A percentile compares a stretch with the other conserved stretches of the same genome.
phyloP scores from a whole-genome alignment of 495 filamentous ascomycete genomes.

The Neurospora pannonica region DNA sequence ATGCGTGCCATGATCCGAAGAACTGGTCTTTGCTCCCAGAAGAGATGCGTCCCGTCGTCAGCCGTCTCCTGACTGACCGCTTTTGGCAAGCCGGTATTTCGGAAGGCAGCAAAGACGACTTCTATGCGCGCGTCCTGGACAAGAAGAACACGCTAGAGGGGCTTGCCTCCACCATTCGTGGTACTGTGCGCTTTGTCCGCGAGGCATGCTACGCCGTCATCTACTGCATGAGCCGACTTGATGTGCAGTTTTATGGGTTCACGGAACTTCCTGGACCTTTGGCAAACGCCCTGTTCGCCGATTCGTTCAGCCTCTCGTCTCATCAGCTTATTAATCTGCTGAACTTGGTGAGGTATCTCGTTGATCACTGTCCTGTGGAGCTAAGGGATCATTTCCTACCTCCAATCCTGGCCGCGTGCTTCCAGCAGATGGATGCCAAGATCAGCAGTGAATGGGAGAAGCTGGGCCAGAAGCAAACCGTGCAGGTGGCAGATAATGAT shows the following conservation, averaged over 20 bases:
- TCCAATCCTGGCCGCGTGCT: constrained; percentile 71
- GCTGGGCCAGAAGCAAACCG: constrained; percentile 45
- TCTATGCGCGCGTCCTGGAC: constrained; percentile 81
- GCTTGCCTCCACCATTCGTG: constrained; percentile 84
- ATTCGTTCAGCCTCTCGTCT: constrained; percentile 75
- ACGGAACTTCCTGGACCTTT: constrained; percentile 74
- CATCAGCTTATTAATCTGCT: constrained; percentile 89
- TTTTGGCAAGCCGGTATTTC: constrained; percentile 99
- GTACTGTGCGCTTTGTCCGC: constrained; percentile 76
- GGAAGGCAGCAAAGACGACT: constrained; percentile 86
- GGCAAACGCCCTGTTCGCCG: constrained; percentile 71
- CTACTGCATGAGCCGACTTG: constrained; percentile 82
- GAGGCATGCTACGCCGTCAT: constrained; percentile 91
- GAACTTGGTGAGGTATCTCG: constrained; percentile 74
- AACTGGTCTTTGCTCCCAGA: constrained; percentile 74
- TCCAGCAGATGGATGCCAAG: constrained; percentile 77
- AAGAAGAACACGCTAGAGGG: constrained; percentile 88
- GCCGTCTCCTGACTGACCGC: constrained; percentile 80
- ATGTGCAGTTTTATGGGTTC: constrained; percentile 82
- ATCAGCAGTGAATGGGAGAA: constrained; percentile 80
- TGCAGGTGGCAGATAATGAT: constrained; percentile 44
- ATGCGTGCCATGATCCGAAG: constrained; percentile 82
- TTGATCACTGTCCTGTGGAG: constrained; percentile 79
- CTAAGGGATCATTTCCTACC: constrained; percentile 75
- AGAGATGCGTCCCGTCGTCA: constrained; percentile 69